Percentiles rank a stretch among this genome's conserved stretches.
These are phyloP conservation scores for Eucalyptus leucophloia DNA, from an alignment of 345 rosid species.

Conservation along the genomic window DNA sequence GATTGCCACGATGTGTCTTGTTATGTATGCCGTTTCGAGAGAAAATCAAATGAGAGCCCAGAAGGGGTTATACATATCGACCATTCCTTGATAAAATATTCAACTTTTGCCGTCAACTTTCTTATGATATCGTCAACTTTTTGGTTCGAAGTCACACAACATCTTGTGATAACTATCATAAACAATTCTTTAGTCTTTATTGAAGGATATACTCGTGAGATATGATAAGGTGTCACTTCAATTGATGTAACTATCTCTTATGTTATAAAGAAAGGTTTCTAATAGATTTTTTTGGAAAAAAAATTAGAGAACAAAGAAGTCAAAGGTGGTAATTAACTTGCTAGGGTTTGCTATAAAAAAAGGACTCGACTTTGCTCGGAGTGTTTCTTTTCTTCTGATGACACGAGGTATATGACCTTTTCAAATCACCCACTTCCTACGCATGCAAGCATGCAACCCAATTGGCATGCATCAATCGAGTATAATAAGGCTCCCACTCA, in stretches of 20 bases:
- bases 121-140: background rate
- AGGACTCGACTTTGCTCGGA: background rate
- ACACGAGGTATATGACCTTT: background rate
- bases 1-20: background rate
- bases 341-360: background rate
- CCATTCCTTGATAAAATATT: background rate
- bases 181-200: background rate
- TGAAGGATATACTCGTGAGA: background rate
- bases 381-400: background rate
- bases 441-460: background rate
- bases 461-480: background rate
- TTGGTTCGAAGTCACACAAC: background rate
- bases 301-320: background rate
- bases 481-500: background rate
- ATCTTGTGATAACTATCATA: background rate
- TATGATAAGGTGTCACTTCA: background rate
- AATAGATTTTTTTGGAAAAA: background rate
- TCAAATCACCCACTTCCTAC: background rate
- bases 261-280: background rate
- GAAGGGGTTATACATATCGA: background rate
- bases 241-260: background rate
- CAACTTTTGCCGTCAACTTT: background rate
- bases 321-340: background rate
- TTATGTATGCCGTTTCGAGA: background rate
- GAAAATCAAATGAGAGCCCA: background rate